Conservation (phyloP, 2,329 filamentous ascomycete genomes). For the Arachnomyces sp. region DNA sequence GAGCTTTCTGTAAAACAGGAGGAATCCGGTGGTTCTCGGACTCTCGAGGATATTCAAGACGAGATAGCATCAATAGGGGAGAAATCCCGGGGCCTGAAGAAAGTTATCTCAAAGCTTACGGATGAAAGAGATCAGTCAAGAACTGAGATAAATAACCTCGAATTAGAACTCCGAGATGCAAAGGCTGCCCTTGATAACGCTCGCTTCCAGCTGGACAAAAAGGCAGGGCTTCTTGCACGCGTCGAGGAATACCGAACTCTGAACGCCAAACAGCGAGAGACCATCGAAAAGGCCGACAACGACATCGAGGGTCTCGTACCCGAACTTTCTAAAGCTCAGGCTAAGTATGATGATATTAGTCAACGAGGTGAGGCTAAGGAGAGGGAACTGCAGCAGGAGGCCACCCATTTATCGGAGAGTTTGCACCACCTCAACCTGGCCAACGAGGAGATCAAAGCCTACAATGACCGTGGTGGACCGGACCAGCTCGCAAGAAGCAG, state of each 20-base stretch:
- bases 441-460: conserved; percentile 69
- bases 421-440: conserved; percentile 68
- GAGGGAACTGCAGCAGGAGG: conserved; percentile 60
- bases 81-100: conserved; percentile 56
- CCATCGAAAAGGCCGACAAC: conserved; percentile 60
- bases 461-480: conserved; percentile 66
- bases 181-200: conserved; percentile 63
- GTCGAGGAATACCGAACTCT: conserved; percentile 65
- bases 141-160: conserved; percentile 58
- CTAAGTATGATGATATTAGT: conserved; percentile 67
- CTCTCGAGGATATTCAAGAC: conserved; percentile 75
- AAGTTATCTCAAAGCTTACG: conserved; percentile 56
- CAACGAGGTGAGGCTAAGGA: conserved; percentile 64
- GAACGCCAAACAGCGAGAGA: conserved; percentile 59
- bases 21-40: conserved; percentile 55
- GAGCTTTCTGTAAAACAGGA: conserved; percentile 69
- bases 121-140: conserved; percentile 64
- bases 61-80: conserved; percentile 61
- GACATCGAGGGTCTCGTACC: conserved; percentile 69
- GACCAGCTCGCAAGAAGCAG: conserved; percentile 61
- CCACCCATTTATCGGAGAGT: conserved; percentile 63
- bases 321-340: conserved; percentile 65
- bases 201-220: conserved; percentile 71
- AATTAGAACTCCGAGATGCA: conserved; percentile 69
- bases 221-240: conserved; percentile 59